phyloP scores from a whole-genome alignment of 1,284 basidiomycete genomes.

The Vanrija sp. region DNA sequence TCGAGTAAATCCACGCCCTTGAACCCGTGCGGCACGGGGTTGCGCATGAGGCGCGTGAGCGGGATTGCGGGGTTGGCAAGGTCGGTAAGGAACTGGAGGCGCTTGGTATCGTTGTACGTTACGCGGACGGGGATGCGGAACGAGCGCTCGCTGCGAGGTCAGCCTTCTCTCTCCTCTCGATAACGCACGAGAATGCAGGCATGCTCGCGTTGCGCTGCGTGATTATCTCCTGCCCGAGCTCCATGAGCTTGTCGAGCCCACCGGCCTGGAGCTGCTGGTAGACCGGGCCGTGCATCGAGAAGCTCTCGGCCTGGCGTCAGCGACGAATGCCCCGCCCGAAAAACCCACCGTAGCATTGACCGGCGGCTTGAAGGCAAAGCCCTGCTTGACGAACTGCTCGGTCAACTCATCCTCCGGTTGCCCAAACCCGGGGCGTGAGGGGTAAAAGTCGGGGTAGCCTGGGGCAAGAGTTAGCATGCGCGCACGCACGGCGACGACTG shows the following conservation, averaged over 20 bases:
- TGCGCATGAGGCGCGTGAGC: conserved; percentile 72
- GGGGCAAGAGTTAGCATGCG: neutral
- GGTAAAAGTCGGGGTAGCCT: conserved; percentile 85
- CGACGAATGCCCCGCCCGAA: neutral
- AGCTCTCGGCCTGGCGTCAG: conserved; percentile 52
- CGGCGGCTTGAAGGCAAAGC: conserved; percentile 60
- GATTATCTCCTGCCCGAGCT: conserved; percentile 75
- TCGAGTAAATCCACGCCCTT: conserved; percentile 90
- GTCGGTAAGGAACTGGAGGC: conserved; percentile 84
- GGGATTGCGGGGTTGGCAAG: conserved; percentile 86
- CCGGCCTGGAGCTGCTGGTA: conserved; percentile 51
- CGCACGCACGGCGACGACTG: neutral
- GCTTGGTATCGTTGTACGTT: conserved; percentile 83
- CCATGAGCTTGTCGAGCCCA: conserved; percentile 67
- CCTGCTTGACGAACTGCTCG: conserved; percentile 71
- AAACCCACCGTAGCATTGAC: conserved; percentile 47
- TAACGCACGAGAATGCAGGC: conserved; percentile 28
- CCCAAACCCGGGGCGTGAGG: conserved; percentile 71
- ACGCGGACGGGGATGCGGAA: conserved; percentile 84
- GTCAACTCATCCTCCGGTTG: conserved; percentile 83
- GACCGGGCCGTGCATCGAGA: conserved; percentile 56
- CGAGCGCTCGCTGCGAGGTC: conserved; percentile 58
- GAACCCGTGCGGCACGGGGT: conserved; percentile 87
- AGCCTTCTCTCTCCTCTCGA: too few relatives aligned
- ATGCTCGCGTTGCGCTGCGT: conserved; percentile 52